Conservation (phyloP, 179 eudicot genomes). For the Beta corolliflora region DNA sequence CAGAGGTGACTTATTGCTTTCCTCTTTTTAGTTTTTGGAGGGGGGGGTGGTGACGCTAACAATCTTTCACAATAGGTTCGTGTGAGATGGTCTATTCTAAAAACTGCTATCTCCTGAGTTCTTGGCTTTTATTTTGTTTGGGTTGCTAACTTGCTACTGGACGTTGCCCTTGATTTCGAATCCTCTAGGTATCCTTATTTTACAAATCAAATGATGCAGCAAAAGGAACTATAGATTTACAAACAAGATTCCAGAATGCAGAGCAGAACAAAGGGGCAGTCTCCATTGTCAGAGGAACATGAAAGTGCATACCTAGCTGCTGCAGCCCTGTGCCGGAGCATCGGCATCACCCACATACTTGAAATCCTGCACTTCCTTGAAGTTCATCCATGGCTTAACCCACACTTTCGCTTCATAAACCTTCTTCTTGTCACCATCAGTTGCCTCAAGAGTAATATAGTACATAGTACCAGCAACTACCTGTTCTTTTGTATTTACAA, state of each 20-base stretch:
- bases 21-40: no score
- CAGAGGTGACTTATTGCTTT: no score
- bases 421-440: slow-evolving; percentile 40
- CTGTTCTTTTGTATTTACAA: slow-evolving; percentile 43
- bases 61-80: no score
- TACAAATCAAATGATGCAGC: neutral
- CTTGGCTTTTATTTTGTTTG: neutral
- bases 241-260: neutral
- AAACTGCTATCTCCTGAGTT: neutral
- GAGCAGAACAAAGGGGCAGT: neutral
- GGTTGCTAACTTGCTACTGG: neutral
- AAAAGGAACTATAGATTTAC: neutral
- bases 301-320: slow-evolving; percentile 26
- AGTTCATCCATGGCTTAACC: slow-evolving; percentile 50
- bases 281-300: neutral
- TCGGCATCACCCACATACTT: slow-evolving; percentile 41
- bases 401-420: slow-evolving; percentile 52
- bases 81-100: neutral
- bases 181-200: neutral
- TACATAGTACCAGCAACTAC: slow-evolving; percentile 45
- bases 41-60: neutral
- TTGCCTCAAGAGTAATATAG: slow-evolving; percentile 50
- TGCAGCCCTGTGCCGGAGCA: slow-evolving; percentile 31
- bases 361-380: slow-evolving; percentile 52
- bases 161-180: neutral